Evolutionary conservation across 116 monocot genomes (phyloP).

Genomic region (Zostera marina): DNA sequence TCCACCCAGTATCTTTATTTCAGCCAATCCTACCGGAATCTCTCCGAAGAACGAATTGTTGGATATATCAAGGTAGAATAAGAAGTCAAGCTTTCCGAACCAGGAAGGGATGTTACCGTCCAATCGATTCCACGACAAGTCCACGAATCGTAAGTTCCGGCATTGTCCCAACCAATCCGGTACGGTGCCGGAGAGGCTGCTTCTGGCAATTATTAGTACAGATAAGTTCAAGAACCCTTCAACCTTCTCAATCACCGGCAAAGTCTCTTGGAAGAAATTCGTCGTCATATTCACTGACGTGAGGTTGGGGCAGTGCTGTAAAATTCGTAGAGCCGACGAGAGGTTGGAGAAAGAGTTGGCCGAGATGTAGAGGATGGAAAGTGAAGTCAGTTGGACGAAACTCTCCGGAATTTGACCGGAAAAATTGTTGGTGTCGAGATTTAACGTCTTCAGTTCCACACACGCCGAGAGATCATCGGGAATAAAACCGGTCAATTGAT

Average conservation of each 20-base stretch:
- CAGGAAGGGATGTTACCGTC: constrained; percentile 38
- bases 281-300: constrained; percentile 24
- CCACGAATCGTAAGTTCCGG: constrained; percentile 27
- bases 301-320: constrained; percentile 36
- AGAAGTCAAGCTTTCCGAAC: constrained; percentile 27
- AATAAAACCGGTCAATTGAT: constrained; percentile 28
- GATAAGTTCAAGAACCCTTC: constrained; percentile 21
- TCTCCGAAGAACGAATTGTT: constrained; percentile 57
- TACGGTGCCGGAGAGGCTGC: constrained; percentile 32
- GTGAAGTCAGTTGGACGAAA: constrained; percentile 11
- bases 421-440: constrained; percentile 32
- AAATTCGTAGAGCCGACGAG: constrained; percentile 21
- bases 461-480: constrained; percentile 33
- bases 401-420: constrained; percentile 19
- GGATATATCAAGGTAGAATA: constrained; percentile 72
- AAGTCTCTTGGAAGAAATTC: constrained; percentile 34
- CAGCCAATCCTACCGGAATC: constrained; percentile 33
- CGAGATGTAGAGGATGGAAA: constrained; percentile 21
- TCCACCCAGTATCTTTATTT: constrained; percentile 11
- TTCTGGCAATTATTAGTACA: constrained; percentile 32
- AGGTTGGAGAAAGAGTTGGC: constrained; percentile 5
- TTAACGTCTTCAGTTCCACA: constrained; percentile 28
- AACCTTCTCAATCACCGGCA: constrained; percentile 21
- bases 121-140: constrained; percentile 51
- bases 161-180: constrained; percentile 32